Evolutionary conservation across 2,329 filamentous ascomycete genomes (phyloP).

Genomic region (Leptodontidium sp.): DNA sequence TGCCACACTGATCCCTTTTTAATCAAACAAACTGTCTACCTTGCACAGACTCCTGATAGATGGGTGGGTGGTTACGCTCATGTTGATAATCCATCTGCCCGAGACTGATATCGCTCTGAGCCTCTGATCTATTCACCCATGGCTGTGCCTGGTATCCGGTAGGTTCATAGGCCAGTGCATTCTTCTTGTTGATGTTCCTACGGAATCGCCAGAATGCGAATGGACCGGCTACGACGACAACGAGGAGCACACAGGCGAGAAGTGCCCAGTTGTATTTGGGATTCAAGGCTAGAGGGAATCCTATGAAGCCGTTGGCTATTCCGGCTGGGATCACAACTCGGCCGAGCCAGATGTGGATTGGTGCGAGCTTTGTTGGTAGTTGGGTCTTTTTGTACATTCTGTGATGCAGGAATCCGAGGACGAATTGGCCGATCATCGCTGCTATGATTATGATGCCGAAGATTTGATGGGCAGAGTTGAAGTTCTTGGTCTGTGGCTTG

Average conservation of each 20-base stretch:
- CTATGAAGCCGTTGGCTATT: slow-evolving; percentile 64
- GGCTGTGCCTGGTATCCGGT: slow-evolving; percentile 32
- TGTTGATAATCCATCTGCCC: slow-evolving; percentile 18
- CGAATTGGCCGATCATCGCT: slow-evolving; percentile 61
- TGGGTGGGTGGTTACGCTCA: slow-evolving; percentile 14
- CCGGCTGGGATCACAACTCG: slow-evolving; percentile 61
- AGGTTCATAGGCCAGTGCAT: slow-evolving; percentile 4
- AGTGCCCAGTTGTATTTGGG: slow-evolving; percentile 57
- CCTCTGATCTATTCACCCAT: slow-evolving; percentile 13
- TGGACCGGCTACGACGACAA: slow-evolving; percentile 50
- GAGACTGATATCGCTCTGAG: slow-evolving; percentile 29
- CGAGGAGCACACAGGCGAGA: slow-evolving; percentile 54
- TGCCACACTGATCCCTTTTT: background rate
- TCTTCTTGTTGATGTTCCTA: slow-evolving; percentile 23
- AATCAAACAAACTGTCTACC: slow-evolving; percentile 20
- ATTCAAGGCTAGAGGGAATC: slow-evolving; percentile 64
- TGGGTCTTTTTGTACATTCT: slow-evolving; percentile 59
- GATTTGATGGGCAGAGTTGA: slow-evolving; percentile 64
- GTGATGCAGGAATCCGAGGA: slow-evolving; percentile 64
- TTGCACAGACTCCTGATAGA: slow-evolving; percentile 11
- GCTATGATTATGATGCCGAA: slow-evolving; percentile 63
- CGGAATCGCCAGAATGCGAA: slow-evolving; percentile 34
- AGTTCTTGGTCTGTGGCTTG: slow-evolving; percentile 56
- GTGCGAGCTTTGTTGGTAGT: slow-evolving; percentile 58
- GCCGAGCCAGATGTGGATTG: slow-evolving; percentile 65